Evolutionary conservation across 345 rosid genomes (phyloP), one percentile per base, ranked within the genome.

Genomic region (Lepidium sativum): DNA sequence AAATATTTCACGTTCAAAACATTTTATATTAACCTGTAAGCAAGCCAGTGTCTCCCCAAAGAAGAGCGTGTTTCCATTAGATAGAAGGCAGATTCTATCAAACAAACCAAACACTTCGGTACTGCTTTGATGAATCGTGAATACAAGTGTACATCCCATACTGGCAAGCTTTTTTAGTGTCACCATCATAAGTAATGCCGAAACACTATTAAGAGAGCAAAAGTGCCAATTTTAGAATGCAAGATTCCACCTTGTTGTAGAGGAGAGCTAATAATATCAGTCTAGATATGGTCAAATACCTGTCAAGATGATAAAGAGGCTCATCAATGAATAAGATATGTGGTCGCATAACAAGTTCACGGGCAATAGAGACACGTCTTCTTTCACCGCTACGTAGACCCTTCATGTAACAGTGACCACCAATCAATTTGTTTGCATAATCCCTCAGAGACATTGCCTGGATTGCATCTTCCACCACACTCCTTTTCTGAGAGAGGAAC

Each of bases 161-260:
- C 95, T 88, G 25, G 99, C 95, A 65, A 91, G 97, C 78, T 95
- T 95, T 84, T 82, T 95, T 54, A 95, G 74, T 6, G 99, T 95
- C 71, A 95, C 99, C 99, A 95, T 91, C 99, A 95, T 95, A 75
- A 95, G 82, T 68, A 95, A 86, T 8, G 99, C 97, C 50, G 99
- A 91, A 51, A 95, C 99, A 73, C 99, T 94, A 83, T 52, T 12
- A 4, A 40, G 37, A 47, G 13, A 47, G 41, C 29, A 31, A 20
- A 17, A 9, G 10, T 0, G 12, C 17, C 0, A 14, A 13, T 16
- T 17, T 62, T 6, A 54, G 14, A 54, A 25, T 44, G 50, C 44
- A 59, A 51, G 31, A 61, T 27, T 51, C 10, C 32, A 21, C 47
- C 5, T 21, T 15, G 0, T 55, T 12, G 1, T 21, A 29, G 6